Evolutionary conservation across 2,329 filamentous ascomycete genomes (phyloP), one percentile per base, ranked within the genome.

Genomic region (Paracorniculantispora psalliotae): DNA sequence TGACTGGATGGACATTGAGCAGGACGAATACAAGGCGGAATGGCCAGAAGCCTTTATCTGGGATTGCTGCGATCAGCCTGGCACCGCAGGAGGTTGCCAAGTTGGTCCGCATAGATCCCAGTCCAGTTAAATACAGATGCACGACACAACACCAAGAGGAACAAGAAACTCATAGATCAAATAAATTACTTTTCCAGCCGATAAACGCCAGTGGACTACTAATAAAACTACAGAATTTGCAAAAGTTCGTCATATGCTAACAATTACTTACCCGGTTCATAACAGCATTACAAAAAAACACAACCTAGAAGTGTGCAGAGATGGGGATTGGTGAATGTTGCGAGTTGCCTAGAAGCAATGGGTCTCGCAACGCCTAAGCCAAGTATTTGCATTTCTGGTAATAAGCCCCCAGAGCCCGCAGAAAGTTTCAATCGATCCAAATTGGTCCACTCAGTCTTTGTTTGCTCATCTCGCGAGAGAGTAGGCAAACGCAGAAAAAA

Each of bases 401-500:
- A 46, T n/a, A 69, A 73, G 69, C 71, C 71, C 72, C 72, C 72
- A 68, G 71, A 68, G 70, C 70, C 59, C 71, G 69, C 70, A 67
- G 69, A 71, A 69, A 67, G 67, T 68, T 71, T 72, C 69, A 67
- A 63, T 67, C 65, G 68, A 67, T 62, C 69, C 69, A 67, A 63
- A 63, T 71, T 70, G 67, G 66, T 70, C 68, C 63, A 67, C 67
- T 66, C 63, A 62, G 10, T 61, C 30, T 61, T 61, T 33, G 49
- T n/a, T 39, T 13, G n/a, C 43, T n/a, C n/a, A n/a, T n/a, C 35
- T 50, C 35, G 30, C n/a, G n/a, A n/a, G 19, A 3, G 19, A 23
- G 1, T 6, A 50, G 23, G 9, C 44, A 59, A 63, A 52, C 56
- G 56, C 39, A 23, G 47, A 37, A 28, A 54, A 61, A 57, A 61